phyloP scores from a whole-genome alignment of 345 rosid genomes.

The Moricandia arvensis region DNA sequence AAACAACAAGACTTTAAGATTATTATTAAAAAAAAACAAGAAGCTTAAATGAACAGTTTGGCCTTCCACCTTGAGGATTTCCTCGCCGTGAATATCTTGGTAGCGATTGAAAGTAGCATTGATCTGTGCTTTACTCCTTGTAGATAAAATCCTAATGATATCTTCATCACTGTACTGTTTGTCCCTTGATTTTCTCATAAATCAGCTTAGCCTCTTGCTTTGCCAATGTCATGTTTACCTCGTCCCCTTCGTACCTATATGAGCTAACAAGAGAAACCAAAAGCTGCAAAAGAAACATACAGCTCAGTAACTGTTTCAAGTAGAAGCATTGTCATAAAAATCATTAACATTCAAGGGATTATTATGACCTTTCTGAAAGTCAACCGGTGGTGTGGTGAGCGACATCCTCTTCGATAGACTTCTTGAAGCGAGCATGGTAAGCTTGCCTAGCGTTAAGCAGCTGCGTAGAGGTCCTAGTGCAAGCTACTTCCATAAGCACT shows the following conservation, averaged over 20 bases:
- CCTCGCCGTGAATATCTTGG: slow-evolving; percentile 62
- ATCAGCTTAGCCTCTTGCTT: slow-evolving; percentile 67
- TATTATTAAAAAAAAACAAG: too few relatives aligned
- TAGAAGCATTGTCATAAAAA: too few relatives aligned
- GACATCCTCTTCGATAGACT: slow-evolving; percentile 79
- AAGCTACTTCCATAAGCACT: slow-evolving; percentile 77
- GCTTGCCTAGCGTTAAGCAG: slow-evolving; percentile 60
- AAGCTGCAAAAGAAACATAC: slow-evolving; percentile 42
- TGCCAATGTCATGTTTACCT: slow-evolving; percentile 67
- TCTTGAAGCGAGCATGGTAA: slow-evolving; percentile 69
- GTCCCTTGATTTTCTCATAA: slow-evolving; percentile 54
- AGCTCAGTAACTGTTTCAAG: not conserved
- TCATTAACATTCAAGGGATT: not conserved
- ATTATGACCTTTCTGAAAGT: slow-evolving; percentile 61
- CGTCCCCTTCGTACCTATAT: slow-evolving; percentile 69
- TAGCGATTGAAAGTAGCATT: slow-evolving; percentile 69
- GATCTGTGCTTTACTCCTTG: slow-evolving; percentile 73
- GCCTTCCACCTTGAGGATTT: slow-evolving; percentile 41
- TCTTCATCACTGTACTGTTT: slow-evolving; percentile 61
- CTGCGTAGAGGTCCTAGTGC: slow-evolving; percentile 62
- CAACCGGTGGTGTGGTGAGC: slow-evolving; percentile 59
- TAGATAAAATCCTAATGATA: slow-evolving; percentile 59
- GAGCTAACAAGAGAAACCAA: slow-evolving; percentile 63
- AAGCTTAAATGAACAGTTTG: too few relatives aligned
- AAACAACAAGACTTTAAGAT: not conserved